These are phyloP conservation scores for Coemansia sp. DNA, from an alignment of 371 early-diverging fungal species.

Conservation along the genomic window DNA sequence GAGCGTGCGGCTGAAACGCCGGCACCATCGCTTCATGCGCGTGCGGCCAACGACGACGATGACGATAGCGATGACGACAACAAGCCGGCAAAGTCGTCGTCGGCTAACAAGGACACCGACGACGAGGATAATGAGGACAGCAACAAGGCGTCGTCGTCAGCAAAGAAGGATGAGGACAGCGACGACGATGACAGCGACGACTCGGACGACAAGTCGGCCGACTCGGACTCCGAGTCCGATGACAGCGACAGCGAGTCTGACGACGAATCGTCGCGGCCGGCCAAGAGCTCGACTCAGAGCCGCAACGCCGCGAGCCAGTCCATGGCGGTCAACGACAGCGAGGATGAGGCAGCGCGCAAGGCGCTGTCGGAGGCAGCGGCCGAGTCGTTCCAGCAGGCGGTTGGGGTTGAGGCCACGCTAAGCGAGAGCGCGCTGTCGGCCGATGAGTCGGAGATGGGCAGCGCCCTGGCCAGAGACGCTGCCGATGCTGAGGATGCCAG, in stretches of 20 bases:
- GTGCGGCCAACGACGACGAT: not conserved
- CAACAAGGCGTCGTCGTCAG: not conserved
- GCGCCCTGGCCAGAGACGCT: not conserved
- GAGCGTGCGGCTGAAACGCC: constrained; percentile 1
- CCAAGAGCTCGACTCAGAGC: constrained; percentile 8
- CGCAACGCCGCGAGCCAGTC: not conserved
- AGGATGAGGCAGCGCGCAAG: constrained; percentile 25
- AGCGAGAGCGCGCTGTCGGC: constrained; percentile 6
- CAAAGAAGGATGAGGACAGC: not conserved
- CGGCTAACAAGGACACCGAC: not conserved
- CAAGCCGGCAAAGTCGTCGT: not conserved
- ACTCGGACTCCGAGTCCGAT: constrained; percentile 1
- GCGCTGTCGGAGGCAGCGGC: constrained; percentile 31
- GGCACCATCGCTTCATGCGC: too few species aligned
- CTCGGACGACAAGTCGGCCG: not conserved
- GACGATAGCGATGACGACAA: not conserved
- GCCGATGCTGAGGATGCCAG: constrained; percentile 3
- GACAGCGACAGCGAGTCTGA: constrained; percentile 9
- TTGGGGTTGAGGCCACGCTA: constrained; percentile 9
- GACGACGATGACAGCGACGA: not conserved
- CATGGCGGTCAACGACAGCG: constrained; percentile 5
- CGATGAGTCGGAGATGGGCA: not conserved
- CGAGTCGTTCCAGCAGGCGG: constrained; percentile 37
- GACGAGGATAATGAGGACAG: constrained; percentile 1
- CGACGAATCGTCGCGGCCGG: not conserved